These are phyloP conservation scores for Sporobolomyces pararoseus DNA, from an alignment of 768 basidiomycete genomes.

Conservation along the genomic window DNA sequence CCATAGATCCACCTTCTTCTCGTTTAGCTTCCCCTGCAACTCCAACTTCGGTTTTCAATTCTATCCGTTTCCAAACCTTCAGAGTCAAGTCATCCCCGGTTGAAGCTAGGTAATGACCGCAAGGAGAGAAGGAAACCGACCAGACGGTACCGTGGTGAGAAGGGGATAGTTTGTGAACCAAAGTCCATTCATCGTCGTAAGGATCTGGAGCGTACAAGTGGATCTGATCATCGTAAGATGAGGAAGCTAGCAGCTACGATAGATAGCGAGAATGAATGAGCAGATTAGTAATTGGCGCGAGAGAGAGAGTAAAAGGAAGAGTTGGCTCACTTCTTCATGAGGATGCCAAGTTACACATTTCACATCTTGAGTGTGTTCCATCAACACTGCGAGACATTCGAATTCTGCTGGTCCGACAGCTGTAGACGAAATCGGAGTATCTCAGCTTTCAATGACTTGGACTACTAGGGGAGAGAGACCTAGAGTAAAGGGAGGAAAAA, in stretches of 20 bases:
- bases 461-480: neutral
- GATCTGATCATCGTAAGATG: slow-evolving; percentile 94
- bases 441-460: neutral
- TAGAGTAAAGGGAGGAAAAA: slow-evolving; percentile 18
- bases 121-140: slow-evolving; percentile 74
- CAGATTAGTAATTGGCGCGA: no score
- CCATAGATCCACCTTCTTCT: slow-evolving; percentile 48
- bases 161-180: slow-evolving; percentile 64
- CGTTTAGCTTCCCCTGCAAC: slow-evolving; percentile 31
- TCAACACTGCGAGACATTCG: slow-evolving; percentile 87
- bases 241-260: slow-evolving; percentile 81
- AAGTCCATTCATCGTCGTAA: slow-evolving; percentile 82
- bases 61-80: slow-evolving; percentile 70
- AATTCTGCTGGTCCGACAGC: slow-evolving; percentile 80
- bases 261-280: slow-evolving; percentile 14
- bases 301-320: neutral
- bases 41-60: slow-evolving; percentile 16
- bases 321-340: slow-evolving; percentile 69
- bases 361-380: slow-evolving; percentile 96
- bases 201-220: slow-evolving; percentile 91
- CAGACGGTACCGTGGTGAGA: slow-evolving; percentile 82
- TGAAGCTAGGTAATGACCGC: slow-evolving; percentile 75
- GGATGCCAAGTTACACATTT: slow-evolving; percentile 96
- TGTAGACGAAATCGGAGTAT: neutral
- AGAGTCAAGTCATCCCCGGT: slow-evolving; percentile 80